Conservation (phyloP, 2,329 filamentous ascomycete species). For the Esteya vermicola region DNA sequence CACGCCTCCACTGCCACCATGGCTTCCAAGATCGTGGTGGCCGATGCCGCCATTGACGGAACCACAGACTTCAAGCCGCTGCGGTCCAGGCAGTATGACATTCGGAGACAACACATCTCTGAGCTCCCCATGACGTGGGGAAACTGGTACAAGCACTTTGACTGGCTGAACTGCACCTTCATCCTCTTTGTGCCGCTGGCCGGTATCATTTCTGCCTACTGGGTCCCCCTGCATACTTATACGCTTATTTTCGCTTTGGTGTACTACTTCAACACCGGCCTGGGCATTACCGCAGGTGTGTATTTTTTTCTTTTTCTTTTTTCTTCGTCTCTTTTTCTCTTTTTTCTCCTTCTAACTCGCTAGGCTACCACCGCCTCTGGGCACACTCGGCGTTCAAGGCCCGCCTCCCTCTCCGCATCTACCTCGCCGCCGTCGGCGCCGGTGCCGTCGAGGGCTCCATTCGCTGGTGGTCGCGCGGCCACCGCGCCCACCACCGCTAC, state of each 20-base stretch:
- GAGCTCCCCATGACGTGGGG: conserved; percentile 64
- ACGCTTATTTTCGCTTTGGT: conserved; percentile 59
- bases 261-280: conserved; percentile 74
- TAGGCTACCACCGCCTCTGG: conserved; percentile 71
- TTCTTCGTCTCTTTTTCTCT: background rate
- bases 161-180: conserved; percentile 80
- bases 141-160: conserved; percentile 88
- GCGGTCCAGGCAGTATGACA: conserved; percentile 33
- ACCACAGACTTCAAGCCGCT: conserved; percentile 41
- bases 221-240: conserved; percentile 59
- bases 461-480: conserved; percentile 78
- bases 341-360: background rate
- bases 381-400: conserved; percentile 76
- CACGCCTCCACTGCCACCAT: conserved; percentile 16
- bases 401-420: conserved; percentile 60
- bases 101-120: conserved; percentile 69
- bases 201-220: conserved; percentile 61
- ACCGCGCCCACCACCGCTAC: conserved; percentile 80
- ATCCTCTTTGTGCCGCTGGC: conserved; percentile 64
- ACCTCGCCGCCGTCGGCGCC: conserved; percentile 67
- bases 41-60: conserved; percentile 32
- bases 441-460: conserved; percentile 78
- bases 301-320: conserved; percentile 1
- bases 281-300: conserved; percentile 66
- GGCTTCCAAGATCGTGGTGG: conserved; percentile 23